Base-by-base conservation (phyloP, 2,329 filamentous ascomycete genomes). In the Cadophora malorum region DNA sequence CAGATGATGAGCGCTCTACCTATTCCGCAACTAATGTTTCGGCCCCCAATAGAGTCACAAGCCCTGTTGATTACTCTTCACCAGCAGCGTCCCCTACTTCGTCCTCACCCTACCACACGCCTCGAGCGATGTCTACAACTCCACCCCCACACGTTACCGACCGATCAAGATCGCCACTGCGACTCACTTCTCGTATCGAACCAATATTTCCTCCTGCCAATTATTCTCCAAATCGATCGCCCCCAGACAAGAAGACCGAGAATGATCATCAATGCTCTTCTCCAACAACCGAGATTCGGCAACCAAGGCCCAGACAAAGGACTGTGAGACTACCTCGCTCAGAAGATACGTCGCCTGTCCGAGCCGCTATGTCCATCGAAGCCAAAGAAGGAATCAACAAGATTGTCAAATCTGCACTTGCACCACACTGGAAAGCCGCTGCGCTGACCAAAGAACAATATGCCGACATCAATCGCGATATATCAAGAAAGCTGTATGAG, bases 391-490 rank as follows among this genome's bases (percentile, higher is more conserved):
- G 90, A 76, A 91, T 99, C 71, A 95, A 94, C 77, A 90, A 90
- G 73, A 93, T 98, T 80, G 96, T 98, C 73, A 92, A 93, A 71
- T 83, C 86, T 52, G 93, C 92, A 6, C 83, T 99, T 53, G 92
- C 92, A 73, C 93, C 94, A 38, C 73, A 78, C 63, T 98, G 95
- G 83, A 87, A 90, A 70, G 90, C 90, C 52, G 90, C 91, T 74
- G 87, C 90, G 70, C 86, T 98, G 70, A 93, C 90, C 21, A 92
- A 94, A 73, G 92, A 97, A 68, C 91, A 97, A 79, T 99, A 97
- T 79, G 95, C 93, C 2, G 88, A 89, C 66, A 97, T 98, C 80
- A 98, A 98, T 78, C 90, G 94, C 70, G 90, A 91, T 69, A 90
- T 98, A 41, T 97, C 93, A 52, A 90, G 93, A 67, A 92, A 91